phyloP scores from a whole-genome alignment of 352 stramenopile species.

The Globisporangium echinulatum region DNA sequence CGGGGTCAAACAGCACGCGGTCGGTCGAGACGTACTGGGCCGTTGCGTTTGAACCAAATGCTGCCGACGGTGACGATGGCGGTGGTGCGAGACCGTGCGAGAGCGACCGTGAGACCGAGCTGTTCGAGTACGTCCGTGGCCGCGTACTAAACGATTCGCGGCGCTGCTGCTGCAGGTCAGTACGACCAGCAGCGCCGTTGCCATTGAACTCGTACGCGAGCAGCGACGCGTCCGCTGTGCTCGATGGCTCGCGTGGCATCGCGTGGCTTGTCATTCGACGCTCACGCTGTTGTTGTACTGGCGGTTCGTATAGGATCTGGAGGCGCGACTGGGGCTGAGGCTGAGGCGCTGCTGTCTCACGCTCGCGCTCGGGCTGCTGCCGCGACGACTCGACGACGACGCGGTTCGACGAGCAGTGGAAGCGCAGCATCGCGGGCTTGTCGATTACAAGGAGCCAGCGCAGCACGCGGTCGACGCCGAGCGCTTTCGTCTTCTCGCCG shows the following conservation, averaged over 20 bases:
- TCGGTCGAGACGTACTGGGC: conserved; percentile 8
- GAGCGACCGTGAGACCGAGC: neutral
- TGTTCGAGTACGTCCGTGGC: too few relatives aligned
- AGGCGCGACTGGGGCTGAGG: conserved; percentile 15
- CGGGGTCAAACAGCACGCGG: conserved; percentile 9
- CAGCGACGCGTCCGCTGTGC: neutral
- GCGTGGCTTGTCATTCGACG: conserved; percentile 1
- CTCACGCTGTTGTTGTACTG: conserved; percentile 2
- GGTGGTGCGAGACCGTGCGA: conserved; percentile 8
- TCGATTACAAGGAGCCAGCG: conserved; percentile 71
- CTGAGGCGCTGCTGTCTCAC: conserved; percentile 7
- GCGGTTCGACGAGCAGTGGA: conserved; percentile 72
- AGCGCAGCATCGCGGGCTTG: conserved; percentile 68
- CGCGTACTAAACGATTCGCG: too few relatives aligned
- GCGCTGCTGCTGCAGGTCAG: neutral
- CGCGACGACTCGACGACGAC: conserved; percentile 12
- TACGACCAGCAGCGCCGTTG: neutral
- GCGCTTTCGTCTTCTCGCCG: conserved; percentile 64
- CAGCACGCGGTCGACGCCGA: conserved; percentile 72
- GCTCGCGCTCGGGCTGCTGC: conserved; percentile 29
- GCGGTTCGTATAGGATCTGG: conserved; percentile 20
- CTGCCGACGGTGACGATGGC: neutral
- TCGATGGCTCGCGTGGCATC: neutral
- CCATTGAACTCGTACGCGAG: conserved; percentile 4
- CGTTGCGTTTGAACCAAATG: neutral